Evolutionary conservation across 495 filamentous ascomycete species (phyloP), one percentile per base, ranked within the genome.

Genomic region (Trichoderma reesei): DNA sequence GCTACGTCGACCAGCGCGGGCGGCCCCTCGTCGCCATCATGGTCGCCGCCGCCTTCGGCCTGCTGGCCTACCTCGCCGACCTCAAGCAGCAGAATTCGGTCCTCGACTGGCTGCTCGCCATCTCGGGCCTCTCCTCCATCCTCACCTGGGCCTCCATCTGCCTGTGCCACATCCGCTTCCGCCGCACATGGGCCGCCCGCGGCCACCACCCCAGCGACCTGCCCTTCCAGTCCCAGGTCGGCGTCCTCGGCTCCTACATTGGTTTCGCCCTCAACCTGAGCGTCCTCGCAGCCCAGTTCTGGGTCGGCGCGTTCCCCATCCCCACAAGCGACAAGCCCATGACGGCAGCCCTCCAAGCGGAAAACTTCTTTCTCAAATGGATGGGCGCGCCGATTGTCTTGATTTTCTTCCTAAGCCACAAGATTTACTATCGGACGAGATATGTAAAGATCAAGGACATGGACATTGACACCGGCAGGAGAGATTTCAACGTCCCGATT

Each of bases 71-170:
- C 78, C 79, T 95, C 16, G 87, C 90, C 39, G 88, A 88, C 31
- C 84, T 89, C 5, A 66, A 79, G 38, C 72, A 82, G 63, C 79
- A 90, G 69, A 76, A 78, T 16, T 75, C 83, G 2, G 89, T 90
- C 0, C 90, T 97, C 66, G 76, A 78, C 39, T 98, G 93, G 93
- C 88, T 98, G 79, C 82, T 96, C 66, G 90, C 93, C 42, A 83
- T 96, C 51, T 95, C 90, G 0, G 92, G 90, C 54, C 83, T 98
- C 11, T 92, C 89, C 0, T 89, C 88, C 26, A 88, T 97, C 76
- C 90, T 97, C 78, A 96, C 93, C 41, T 97, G 93, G 93, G 88
- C 86, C 61, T 91, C 88, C 46, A 90, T 97, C 72, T 96, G 91
- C 70, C 76, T 94, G 0, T 80, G 85, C 0, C 93, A 98, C 74